A percentile compares a stretch with the other conserved stretches of the same genome.
Conservation (phyloP, 2,329 filamentous ascomycete genomes). For the Stagonosporopsis vannaccii region DNA sequence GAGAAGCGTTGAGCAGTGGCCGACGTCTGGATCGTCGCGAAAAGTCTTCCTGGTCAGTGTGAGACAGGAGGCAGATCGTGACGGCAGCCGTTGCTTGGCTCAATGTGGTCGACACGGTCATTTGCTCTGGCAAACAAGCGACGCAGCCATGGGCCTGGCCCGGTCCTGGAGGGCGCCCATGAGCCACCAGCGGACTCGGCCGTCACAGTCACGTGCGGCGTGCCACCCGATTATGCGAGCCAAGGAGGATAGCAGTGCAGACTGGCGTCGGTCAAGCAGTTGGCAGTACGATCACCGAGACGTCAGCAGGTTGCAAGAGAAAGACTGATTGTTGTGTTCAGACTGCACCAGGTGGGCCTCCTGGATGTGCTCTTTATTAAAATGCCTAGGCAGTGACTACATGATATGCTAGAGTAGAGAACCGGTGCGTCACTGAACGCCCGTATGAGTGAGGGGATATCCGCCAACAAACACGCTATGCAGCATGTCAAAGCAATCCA, state of each 20-base stretch:
- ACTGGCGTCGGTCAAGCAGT: slow-evolving; percentile 16
- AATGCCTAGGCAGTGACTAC: slow-evolving; percentile 27
- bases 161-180: slow-evolving; percentile 1
- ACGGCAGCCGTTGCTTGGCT: slow-evolving; percentile 21
- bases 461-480: slow-evolving; percentile 24
- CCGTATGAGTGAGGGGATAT: slow-evolving; percentile 32
- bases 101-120: not conserved
- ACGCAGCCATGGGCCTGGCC: slow-evolving; percentile 12
- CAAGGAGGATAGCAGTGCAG: not conserved
- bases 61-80: slow-evolving; percentile 21
- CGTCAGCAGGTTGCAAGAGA: slow-evolving; percentile 10
- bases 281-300: slow-evolving; percentile 23
- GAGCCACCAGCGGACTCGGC: not conserved
- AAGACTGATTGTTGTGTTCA: slow-evolving; percentile 12
- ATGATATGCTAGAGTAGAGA: slow-evolving; percentile 30
- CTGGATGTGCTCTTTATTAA: slow-evolving; percentile 32
- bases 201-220: slow-evolving; percentile 12
- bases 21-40: slow-evolving; percentile 29
- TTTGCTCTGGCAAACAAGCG: slow-evolving; percentile 11
- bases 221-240: slow-evolving; percentile 5
- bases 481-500: slow-evolving; percentile 18
- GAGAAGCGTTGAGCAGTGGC: slow-evolving; percentile 15
- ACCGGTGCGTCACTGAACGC: slow-evolving; percentile 24
- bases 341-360: slow-evolving; percentile 26
- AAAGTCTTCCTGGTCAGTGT: slow-evolving; percentile 34